A percentile compares a stretch with the other conserved stretches of the same genome.
These are phyloP conservation scores for Canavalia gladiata DNA, from an alignment of 306 rosid genomes.

Conservation along the genomic window DNA sequence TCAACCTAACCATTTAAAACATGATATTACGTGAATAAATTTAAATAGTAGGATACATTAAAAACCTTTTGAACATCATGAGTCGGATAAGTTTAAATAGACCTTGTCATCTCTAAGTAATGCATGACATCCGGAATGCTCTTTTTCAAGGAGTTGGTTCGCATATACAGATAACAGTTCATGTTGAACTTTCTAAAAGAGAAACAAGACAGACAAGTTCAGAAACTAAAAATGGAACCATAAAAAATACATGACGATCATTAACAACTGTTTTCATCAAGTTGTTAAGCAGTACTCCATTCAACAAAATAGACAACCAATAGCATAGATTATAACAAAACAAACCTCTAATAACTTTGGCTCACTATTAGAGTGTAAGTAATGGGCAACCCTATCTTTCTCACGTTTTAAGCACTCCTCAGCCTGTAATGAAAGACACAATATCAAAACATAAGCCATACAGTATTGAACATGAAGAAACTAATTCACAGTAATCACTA, in stretches of 20 bases:
- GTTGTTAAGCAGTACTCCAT: conserved; percentile 16
- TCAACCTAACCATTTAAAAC: conserved; percentile 65
- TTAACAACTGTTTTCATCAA: conserved; percentile 22
- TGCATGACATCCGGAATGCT: conserved; percentile 94
- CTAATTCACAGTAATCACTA: conserved; percentile 10
- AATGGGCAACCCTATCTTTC: conserved; percentile 72
- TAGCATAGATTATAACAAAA: conserved; percentile 29
- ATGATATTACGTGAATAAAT: conserved; percentile 27
- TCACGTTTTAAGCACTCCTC: conserved; percentile 75
- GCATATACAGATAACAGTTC: conserved; percentile 72
- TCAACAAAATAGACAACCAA: conserved; percentile 41
- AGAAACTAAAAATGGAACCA: conserved; percentile 22
- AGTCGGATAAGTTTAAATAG: not conserved
- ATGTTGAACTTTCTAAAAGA: conserved; percentile 82
- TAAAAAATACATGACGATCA: not conserved
- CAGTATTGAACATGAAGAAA: conserved; percentile 30
- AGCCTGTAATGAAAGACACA: conserved; percentile 49
- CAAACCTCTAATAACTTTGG: conserved; percentile 67
- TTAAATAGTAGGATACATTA: not conserved
- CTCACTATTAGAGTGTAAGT: conserved; percentile 68
- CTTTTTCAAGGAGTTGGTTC: conserved; percentile 87
- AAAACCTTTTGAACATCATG: conserved; percentile 10
- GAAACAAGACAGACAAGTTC: conserved; percentile 5
- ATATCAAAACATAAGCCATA: conserved; percentile 31
- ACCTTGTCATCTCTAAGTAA: conserved; percentile 94